These are phyloP conservation scores for Pichia sp. DNA, from an alignment of 1,139 yeast species.

Conservation along the genomic window DNA sequence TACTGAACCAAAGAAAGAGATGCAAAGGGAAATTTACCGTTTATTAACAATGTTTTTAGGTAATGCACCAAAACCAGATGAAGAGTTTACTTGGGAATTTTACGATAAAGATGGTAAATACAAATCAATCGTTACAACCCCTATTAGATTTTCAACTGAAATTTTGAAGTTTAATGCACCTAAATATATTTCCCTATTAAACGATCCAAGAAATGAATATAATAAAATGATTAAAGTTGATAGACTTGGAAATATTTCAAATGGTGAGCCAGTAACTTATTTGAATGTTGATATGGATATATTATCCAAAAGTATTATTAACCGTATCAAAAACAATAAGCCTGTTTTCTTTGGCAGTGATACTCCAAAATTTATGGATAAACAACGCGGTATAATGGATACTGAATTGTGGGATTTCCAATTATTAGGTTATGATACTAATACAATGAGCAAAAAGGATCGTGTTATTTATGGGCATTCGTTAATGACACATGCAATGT, in stretches of 20 bases:
- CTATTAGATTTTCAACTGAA: constrained; percentile 53
- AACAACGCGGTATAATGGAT: constrained; percentile 62
- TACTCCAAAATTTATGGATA: constrained; percentile 66
- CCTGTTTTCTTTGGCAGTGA: constrained; percentile 84
- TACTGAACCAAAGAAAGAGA: constrained; percentile 34
- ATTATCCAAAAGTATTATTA: constrained; percentile 54
- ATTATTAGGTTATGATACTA: constrained; percentile 53
- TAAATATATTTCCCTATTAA: constrained; percentile 57
- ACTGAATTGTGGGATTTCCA: constrained; percentile 58
- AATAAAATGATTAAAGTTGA: constrained; percentile 61
- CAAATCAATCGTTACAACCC: constrained; percentile 49
- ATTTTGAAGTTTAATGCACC: constrained; percentile 48
- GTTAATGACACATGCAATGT: constrained; percentile 85
- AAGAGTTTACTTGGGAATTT: constrained; percentile 65
- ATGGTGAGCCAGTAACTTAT: constrained; percentile 62
- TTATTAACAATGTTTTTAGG: constrained; percentile 64
- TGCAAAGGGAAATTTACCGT: constrained; percentile 58
- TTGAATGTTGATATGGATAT: constrained; percentile 57
- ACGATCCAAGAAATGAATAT: constrained; percentile 73
- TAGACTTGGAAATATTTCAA: constrained; percentile 62
- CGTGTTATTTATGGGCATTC: constrained; percentile 52
- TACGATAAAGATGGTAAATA: constrained; percentile 64
- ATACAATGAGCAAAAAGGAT: constrained; percentile 49
- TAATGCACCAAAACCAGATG: constrained; percentile 67
- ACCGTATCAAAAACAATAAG: constrained; percentile 61